phyloP scores from a whole-genome alignment of 1,284 basidiomycete genomes.

The Sphagnurus paluster region DNA sequence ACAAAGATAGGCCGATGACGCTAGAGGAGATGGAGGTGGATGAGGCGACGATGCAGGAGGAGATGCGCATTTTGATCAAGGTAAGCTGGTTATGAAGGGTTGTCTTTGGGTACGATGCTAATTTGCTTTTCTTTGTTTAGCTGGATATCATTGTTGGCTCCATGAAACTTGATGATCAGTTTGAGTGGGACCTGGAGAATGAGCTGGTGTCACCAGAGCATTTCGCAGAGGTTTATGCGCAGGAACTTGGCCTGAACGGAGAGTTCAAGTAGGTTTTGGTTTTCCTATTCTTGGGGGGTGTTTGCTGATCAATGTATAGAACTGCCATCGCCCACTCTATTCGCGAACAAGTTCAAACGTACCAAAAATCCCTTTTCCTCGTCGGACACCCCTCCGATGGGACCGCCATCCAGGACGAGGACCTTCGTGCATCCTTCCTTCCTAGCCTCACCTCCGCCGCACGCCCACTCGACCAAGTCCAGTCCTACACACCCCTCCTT shows the following conservation, averaged over 20 bases:
- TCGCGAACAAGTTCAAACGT: constrained; percentile 91
- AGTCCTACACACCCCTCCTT: constrained; percentile 84
- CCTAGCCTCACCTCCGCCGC: constrained; percentile 74
- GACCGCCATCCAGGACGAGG: constrained; percentile 83
- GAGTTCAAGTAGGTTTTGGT: constrained; percentile 80
- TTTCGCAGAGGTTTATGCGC: constrained; percentile 87
- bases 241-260: constrained; percentile 87
- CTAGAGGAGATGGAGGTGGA: constrained; percentile 58
- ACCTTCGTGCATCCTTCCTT: constrained; percentile 88
- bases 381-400: constrained; percentile 88
- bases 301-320: constrained; percentile 39
- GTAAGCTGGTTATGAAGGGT: constrained; percentile 41
- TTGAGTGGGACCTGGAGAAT: constrained; percentile 96
- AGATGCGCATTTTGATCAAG: constrained; percentile 91
- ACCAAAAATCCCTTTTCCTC: constrained; percentile 91
- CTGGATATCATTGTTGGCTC: constrained; percentile 95
- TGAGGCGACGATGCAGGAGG: constrained; percentile 66
- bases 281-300: background rate
- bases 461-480: constrained; percentile 74
- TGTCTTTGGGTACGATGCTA: constrained; percentile 11
- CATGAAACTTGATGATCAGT: constrained; percentile 94
- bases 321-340: constrained; percentile 96
- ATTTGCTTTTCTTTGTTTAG: constrained; percentile 39
- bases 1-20: constrained; percentile 39
- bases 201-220: constrained; percentile 83